Conservation (phyloP, 805 yeast species). For the Cyberlindnera euphorbiiphila region DNA sequence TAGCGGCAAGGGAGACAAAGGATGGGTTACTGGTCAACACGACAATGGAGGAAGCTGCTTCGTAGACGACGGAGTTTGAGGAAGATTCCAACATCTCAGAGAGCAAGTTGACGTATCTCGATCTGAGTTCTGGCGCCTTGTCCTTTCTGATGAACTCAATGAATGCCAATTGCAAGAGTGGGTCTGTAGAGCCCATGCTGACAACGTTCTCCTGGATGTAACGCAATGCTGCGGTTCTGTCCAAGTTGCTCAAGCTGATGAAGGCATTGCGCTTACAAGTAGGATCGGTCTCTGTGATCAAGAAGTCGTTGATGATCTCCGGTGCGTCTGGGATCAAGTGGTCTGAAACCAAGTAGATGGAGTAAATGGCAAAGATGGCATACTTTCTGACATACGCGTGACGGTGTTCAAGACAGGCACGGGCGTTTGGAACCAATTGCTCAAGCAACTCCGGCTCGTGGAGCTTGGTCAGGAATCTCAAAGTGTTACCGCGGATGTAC, state of each 20-base stretch:
- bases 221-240: conserved; percentile 78
- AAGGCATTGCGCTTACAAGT: conserved; percentile 96
- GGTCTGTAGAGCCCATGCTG: conserved; percentile 63
- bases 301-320: conserved; percentile 68
- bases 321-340: conserved; percentile 96
- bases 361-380: conserved; percentile 86
- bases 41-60: conserved; percentile 81
- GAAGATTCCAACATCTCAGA: conserved; percentile 68
- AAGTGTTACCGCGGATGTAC: conserved; percentile 90
- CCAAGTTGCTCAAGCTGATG: conserved; percentile 75
- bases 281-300: conserved; percentile 82
- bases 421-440: conserved; percentile 89
- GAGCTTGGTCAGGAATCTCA: conserved; percentile 85
- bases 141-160: conserved; percentile 90
- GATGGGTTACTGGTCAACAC: conserved; percentile 58
- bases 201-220: conserved; percentile 71
- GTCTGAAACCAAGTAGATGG: conserved; percentile 78
- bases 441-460: conserved; percentile 92
- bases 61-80: conserved; percentile 74
- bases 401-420: conserved; percentile 89
- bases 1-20: conserved; percentile 73
- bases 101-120: conserved; percentile 68
- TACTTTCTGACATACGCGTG: conserved; percentile 98
- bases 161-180: conserved; percentile 81
- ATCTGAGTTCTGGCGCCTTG: conserved; percentile 57